Conservation (phyloP, 371 early-diverging fungal species). For the Syncephalis plumigaleata region DNA sequence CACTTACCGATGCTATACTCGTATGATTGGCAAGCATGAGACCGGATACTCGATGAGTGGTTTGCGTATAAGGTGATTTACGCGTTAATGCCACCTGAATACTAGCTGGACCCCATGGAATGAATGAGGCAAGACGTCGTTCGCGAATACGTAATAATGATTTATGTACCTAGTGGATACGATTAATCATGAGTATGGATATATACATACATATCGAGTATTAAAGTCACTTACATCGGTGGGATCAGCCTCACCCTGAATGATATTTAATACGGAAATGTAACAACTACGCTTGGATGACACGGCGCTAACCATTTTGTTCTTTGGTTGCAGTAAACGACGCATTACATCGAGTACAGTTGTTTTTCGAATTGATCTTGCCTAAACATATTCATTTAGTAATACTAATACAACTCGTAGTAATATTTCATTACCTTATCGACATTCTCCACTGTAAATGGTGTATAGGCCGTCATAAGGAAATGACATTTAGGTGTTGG, state of each 20-base stretch:
- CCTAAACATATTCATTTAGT: constrained; percentile 16
- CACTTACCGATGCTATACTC: constrained; percentile 66
- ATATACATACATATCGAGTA: too few species aligned
- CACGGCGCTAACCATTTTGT: constrained; percentile 86
- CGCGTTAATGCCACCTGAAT: constrained; percentile 92
- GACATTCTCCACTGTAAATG: constrained; percentile 89
- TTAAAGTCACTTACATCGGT: constrained; percentile 61
- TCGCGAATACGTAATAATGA: constrained; percentile 90
- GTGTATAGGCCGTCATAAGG: constrained; percentile 95
- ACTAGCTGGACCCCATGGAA: constrained; percentile 99
- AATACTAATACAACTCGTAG: constrained; percentile 18
- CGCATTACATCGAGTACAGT: constrained; percentile 98
- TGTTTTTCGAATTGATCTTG: constrained; percentile 85
- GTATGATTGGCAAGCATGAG: constrained; percentile 98
- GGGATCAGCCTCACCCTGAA: constrained; percentile 95
- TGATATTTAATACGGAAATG: constrained; percentile 89
- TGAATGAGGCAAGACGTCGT: constrained; percentile 86
- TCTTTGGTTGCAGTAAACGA: constrained; percentile 87
- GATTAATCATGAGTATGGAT: too few species aligned
- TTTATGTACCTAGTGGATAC: constrained; percentile 90
- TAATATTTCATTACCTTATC: constrained; percentile 43
- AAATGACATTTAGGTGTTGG: constrained; percentile 96
- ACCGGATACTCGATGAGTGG: constrained; percentile 89
- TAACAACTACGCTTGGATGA: constrained; percentile 86
- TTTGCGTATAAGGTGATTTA: constrained; percentile 83